Conservation (phyloP, 176 grass and related monocot genomes). For the Stipa capillata region DNA sequence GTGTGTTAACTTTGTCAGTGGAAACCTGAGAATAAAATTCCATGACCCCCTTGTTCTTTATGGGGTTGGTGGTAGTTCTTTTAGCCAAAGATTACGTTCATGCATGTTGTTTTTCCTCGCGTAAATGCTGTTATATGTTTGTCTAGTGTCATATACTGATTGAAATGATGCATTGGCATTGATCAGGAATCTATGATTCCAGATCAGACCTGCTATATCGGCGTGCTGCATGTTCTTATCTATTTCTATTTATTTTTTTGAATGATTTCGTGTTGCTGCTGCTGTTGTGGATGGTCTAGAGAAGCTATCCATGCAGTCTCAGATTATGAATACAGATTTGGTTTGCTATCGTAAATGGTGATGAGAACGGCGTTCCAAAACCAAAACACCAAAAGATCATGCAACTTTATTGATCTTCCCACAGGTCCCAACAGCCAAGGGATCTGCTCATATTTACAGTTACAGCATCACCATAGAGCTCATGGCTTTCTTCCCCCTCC, state of each 20-base stretch:
- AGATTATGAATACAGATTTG: not conserved
- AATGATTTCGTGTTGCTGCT: not conserved
- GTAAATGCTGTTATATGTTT: not conserved
- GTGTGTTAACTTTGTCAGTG: not conserved
- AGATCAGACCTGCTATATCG: not conserved
- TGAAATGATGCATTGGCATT: not conserved
- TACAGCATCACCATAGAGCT: too few relatives aligned
- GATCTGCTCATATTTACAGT: not conserved
- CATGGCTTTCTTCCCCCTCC: not conserved
- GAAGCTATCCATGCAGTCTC: not conserved
- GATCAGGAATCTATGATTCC: not conserved
- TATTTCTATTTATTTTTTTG: too few relatives aligned
- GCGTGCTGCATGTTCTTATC: not conserved
- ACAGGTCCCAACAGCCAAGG: not conserved
- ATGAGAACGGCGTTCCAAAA: not conserved
- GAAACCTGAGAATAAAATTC: constrained; percentile 15
- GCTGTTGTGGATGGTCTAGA: not conserved
- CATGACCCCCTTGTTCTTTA: constrained; percentile 1
- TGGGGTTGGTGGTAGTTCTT: not conserved
- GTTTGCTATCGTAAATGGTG: not conserved
- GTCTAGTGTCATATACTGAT: not conserved
- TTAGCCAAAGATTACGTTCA: not conserved
- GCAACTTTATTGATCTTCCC: not conserved
- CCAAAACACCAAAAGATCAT: too few relatives aligned
- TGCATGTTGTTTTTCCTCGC: not conserved